Percentiles rank a stretch among this genome's conserved stretches.
Evolutionary conservation across 2,329 filamentous ascomycete species (phyloP).

Genomic region (Neofusicoccum ribis): DNA sequence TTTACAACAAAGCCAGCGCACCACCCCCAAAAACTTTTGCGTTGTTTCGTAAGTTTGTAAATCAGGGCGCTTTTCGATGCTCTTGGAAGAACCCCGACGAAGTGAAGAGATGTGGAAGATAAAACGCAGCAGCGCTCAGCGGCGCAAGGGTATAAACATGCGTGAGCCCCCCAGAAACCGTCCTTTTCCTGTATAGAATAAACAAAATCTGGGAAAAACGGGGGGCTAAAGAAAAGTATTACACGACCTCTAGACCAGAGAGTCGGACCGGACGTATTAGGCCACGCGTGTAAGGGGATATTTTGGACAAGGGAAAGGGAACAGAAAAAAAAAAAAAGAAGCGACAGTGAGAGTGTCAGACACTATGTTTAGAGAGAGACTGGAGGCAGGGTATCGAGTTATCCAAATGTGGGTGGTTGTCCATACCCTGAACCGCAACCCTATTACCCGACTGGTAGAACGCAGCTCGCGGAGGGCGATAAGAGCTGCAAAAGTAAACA

Average conservation of each 20-base stretch:
- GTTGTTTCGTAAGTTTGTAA: neutral
- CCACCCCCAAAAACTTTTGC: neutral
- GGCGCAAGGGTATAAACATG: conserved; percentile 18
- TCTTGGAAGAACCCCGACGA: conserved; percentile 4
- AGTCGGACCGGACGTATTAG: conserved; percentile 17
- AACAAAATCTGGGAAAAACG: neutral
- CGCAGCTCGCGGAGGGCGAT: neutral
- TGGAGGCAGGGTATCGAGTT: conserved; percentile 5
- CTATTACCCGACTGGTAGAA: neutral
- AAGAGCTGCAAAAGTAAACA: conserved; percentile 10
- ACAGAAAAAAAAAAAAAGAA: neutral
- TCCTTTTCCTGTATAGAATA: conserved; percentile 12
- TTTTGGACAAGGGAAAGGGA: neutral
- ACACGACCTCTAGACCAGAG: conserved; percentile 13
- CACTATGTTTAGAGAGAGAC: conserved; percentile 15
- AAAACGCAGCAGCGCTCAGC: conserved; percentile 13
- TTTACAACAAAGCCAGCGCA: conserved; percentile 5
- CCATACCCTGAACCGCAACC: conserved; percentile 3
- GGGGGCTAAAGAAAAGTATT: conserved; percentile 11
- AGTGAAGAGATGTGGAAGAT: neutral
- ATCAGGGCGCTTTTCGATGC: conserved; percentile 6
- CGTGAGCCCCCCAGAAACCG: conserved; percentile 11
- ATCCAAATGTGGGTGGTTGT: conserved; percentile 8
- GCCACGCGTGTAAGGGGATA: conserved; percentile 15
- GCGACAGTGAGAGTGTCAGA: conserved; percentile 1